Conservation (phyloP, 2,329 filamentous ascomycete species). For the Dothiorella sarmentorum region DNA sequence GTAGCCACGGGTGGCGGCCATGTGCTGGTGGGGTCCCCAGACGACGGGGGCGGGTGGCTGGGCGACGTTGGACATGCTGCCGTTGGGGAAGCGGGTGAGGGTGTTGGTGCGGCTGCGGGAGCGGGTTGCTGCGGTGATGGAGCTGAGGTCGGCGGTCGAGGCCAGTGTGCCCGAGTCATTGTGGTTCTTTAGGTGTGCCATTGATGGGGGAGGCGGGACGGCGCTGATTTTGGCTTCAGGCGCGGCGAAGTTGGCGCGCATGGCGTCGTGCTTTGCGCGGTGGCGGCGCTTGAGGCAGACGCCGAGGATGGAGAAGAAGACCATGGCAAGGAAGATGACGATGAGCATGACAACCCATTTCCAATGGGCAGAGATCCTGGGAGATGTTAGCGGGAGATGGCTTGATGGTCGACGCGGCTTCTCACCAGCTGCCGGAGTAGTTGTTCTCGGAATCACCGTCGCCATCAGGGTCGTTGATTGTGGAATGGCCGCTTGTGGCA, state of each 20-base stretch:
- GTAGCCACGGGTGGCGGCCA: conserved; percentile 19
- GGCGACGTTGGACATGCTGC: conserved; percentile 18
- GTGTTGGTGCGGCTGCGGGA: conserved; percentile 20
- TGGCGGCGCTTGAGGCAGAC: conserved; percentile 72
- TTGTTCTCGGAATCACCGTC: conserved; percentile 25
- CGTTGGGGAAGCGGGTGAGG: conserved; percentile 16
- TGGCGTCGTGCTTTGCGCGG: conserved; percentile 62
- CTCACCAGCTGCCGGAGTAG: conserved; percentile 23
- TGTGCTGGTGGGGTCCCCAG: conserved; percentile 24
- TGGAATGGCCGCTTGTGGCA: conserved; percentile 24
- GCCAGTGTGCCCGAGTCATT: conserved; percentile 4
- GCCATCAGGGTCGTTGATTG: conserved; percentile 25
- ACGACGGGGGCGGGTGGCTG: conserved; percentile 18
- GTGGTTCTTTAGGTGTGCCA: background rate
- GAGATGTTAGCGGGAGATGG: background rate
- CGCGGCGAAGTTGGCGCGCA: conserved; percentile 24
- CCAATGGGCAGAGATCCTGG: conserved; percentile 67
- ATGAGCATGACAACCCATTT: conserved; percentile 81
- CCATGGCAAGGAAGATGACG: conserved; percentile 67
- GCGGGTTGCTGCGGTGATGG: background rate
- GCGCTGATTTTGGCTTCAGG: background rate
- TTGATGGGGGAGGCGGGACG: conserved; percentile 12
- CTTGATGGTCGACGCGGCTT: background rate
- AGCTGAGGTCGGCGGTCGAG: background rate
- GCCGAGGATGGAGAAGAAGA: conserved; percentile 54